Conservation (phyloP, 2,329 filamentous ascomycete genomes). For the Colletotrichum sublineola region DNA sequence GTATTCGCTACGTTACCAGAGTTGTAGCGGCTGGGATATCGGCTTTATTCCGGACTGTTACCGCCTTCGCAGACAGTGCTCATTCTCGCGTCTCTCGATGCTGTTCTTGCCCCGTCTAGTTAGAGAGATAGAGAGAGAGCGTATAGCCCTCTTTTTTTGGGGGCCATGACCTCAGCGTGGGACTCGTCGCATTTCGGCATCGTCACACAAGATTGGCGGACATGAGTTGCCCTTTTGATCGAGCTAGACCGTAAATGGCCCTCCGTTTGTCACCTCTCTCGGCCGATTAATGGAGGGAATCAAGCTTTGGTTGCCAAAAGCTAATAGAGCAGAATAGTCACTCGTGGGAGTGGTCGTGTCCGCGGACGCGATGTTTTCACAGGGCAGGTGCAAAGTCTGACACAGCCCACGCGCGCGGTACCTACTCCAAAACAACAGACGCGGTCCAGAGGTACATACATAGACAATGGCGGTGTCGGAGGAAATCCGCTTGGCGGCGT, state of each 20-base stretch:
- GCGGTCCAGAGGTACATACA: conserved; percentile 22
- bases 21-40: conserved; percentile 27
- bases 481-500: conserved; percentile 32
- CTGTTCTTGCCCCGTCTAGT: background rate
- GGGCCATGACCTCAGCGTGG: conserved; percentile 19
- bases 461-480: conserved; percentile 27
- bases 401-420: conserved; percentile 19
- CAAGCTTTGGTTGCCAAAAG: conserved; percentile 37
- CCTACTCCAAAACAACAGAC: conserved; percentile 12
- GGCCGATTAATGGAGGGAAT: conserved; percentile 32
- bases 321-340: conserved; percentile 10
- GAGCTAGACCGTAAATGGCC: conserved; percentile 24
- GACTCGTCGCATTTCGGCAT: conserved; percentile 26
- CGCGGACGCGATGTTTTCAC: conserved; percentile 34
- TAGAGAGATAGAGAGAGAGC: background rate
- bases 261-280: conserved; percentile 29
- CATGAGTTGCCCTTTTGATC: conserved; percentile 34
- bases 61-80: conserved; percentile 1
- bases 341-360: conserved; percentile 23
- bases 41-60: conserved; percentile 9
- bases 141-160: conserved; percentile 13
- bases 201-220: conserved; percentile 40
- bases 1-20: conserved; percentile 38
- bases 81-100: background rate
- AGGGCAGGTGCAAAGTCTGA: conserved; percentile 1